A percentile compares a stretch with the other conserved stretches of the same genome.
Evolutionary conservation across 2,329 filamentous ascomycete genomes (phyloP).

Genomic region (Arthroderma sp.): DNA sequence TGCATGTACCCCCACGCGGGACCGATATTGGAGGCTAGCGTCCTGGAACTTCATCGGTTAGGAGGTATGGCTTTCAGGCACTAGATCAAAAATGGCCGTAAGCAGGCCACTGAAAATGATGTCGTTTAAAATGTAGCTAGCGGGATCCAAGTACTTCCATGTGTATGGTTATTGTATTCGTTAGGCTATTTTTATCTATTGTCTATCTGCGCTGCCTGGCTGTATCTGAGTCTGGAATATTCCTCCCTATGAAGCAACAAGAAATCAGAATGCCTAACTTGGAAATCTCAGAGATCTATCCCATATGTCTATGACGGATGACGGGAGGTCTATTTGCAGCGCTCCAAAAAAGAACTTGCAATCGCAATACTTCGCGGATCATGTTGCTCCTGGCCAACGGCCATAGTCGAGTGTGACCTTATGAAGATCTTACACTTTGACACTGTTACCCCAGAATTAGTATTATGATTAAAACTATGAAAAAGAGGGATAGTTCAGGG

Average conservation of each 20-base stretch:
- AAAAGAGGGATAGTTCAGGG: background rate
- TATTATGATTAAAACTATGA: background rate
- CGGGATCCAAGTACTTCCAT: background rate
- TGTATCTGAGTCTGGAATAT: slow-evolving; percentile 3
- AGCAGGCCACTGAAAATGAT: background rate
- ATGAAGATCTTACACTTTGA: slow-evolving; percentile 10
- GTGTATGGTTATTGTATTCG: background rate
- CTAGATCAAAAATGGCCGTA: background rate
- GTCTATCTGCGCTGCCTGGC: background rate
- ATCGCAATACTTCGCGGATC: background rate
- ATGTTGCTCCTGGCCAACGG: background rate
- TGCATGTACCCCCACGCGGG: background rate
- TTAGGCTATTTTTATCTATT: slow-evolving; percentile 1
- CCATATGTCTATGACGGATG: background rate
- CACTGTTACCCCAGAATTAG: slow-evolving; percentile 5
- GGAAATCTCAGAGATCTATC: background rate
- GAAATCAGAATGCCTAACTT: background rate
- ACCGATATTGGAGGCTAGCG: background rate
- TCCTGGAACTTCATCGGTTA: background rate
- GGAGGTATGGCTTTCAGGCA: background rate
- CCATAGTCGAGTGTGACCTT: background rate
- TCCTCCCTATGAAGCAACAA: background rate
- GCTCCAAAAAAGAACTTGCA: background rate
- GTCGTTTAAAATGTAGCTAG: background rate
- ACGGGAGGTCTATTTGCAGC: background rate